These are phyloP conservation scores for Camellia lanceoleosa DNA, from an alignment of 148 eudicot species.

Conservation along the genomic window DNA sequence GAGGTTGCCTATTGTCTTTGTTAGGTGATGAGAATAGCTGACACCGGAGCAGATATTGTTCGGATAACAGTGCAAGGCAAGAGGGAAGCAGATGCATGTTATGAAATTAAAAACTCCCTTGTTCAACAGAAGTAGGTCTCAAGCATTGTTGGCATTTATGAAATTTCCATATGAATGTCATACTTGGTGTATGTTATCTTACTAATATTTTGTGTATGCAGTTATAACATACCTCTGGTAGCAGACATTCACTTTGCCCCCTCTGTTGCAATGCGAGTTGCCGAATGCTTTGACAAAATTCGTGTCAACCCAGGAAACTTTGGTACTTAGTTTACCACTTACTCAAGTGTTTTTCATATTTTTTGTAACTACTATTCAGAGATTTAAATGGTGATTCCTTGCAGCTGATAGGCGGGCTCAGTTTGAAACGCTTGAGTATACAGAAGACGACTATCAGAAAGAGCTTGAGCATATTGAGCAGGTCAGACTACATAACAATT, in stretches of 20 bases:
- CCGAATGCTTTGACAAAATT: conserved; percentile 97
- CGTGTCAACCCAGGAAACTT: conserved; percentile 99
- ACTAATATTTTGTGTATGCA: conserved; percentile 31
- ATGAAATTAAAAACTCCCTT: conserved; percentile 85
- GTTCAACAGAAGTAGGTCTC: conserved; percentile 85
- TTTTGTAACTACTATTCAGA: not conserved
- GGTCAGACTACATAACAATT: conserved; percentile 33
- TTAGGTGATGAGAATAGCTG: conserved; percentile 95
- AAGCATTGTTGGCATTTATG: conserved; percentile 7
- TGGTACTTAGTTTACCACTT: conserved; percentile 43
- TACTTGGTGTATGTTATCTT: conserved; percentile 8
- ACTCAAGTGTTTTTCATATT: conserved; percentile 9
- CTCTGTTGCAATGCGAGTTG: conserved; percentile 84
- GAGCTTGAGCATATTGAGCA: conserved; percentile 89
- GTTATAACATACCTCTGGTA: conserved; percentile 92
- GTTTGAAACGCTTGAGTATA: conserved; percentile 86
- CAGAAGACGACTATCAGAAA: conserved; percentile 87
- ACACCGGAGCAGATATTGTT: conserved; percentile 92
- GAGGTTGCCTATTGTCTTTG: conserved; percentile 16
- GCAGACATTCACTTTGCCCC: conserved; percentile 99
- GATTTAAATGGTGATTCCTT: conserved; percentile 19
- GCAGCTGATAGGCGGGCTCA: conserved; percentile 99
- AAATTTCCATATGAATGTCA: not conserved
- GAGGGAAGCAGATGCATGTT: conserved; percentile 98
- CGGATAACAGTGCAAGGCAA: conserved; percentile 96